These are phyloP conservation scores for Pichia nanzhaoensis DNA, from an alignment of 805 yeast genomes.

Conservation along the genomic window DNA sequence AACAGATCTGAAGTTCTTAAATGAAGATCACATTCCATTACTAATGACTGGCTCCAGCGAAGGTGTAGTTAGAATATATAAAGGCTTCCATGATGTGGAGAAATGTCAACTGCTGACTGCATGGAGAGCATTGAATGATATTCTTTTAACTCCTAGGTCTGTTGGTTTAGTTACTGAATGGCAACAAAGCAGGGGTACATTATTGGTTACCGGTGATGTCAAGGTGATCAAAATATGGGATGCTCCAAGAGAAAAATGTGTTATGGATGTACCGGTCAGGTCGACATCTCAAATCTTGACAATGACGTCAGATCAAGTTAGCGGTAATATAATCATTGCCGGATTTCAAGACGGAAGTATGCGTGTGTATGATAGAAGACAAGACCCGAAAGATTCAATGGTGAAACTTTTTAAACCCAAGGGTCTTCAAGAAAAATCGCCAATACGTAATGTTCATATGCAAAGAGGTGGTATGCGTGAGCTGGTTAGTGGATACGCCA, in stretches of 20 bases:
- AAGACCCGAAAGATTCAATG: constrained; percentile 80
- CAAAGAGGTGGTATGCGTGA: constrained; percentile 96
- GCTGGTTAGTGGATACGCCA: constrained; percentile 72
- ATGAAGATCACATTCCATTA: constrained; percentile 88
- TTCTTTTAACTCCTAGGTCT: constrained; percentile 71
- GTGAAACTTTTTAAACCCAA: constrained; percentile 71
- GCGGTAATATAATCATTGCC: constrained; percentile 83
- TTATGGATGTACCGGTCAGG: constrained; percentile 84
- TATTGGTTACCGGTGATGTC: constrained; percentile 91
- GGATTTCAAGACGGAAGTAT: constrained; percentile 90
- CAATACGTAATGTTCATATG: constrained; percentile 76
- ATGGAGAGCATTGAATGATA: constrained; percentile 90
- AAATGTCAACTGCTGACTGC: constrained; percentile 65
- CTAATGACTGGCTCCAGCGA: constrained; percentile 86
- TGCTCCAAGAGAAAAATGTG: constrained; percentile 86
- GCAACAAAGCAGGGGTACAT: constrained; percentile 93
- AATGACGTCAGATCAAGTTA: constrained; percentile 89
- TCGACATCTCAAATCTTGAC: constrained; percentile 85
- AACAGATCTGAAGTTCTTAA: constrained; percentile 77
- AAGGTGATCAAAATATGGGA: constrained; percentile 92
- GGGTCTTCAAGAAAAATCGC: constrained; percentile 17
- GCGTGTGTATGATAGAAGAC: constrained; percentile 84
- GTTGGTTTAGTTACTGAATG: constrained; percentile 86
- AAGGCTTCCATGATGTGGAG: constrained; percentile 56
- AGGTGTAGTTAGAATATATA: constrained; percentile 85